Percentiles rank a stretch among this genome's conserved stretches.
phyloP scores from a whole-genome alignment of 2,329 filamentous ascomycete species.

The Alternaria rosae region DNA sequence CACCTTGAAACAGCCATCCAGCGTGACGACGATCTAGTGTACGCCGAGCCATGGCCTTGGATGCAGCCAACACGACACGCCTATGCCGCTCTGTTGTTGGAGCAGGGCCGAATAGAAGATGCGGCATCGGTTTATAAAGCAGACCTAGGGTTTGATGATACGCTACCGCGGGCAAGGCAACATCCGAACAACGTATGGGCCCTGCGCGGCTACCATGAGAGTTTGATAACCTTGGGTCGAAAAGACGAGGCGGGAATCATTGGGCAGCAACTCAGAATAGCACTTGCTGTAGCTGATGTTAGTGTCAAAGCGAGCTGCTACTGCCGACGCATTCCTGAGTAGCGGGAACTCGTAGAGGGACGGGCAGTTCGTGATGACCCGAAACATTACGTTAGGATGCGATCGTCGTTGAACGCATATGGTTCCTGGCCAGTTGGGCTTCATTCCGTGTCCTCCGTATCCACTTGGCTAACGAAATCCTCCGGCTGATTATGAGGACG shows the following conservation, averaged over 20 bases:
- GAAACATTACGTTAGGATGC: background rate
- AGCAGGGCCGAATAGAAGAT: conserved; percentile 62
- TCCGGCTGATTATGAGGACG: conserved; percentile 1
- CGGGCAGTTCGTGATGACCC: background rate
- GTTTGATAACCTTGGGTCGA: conserved; percentile 64
- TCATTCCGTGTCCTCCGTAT: conserved; percentile 1
- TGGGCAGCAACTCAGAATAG: conserved; percentile 59
- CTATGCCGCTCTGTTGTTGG: conserved; percentile 72
- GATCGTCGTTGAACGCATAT: background rate
- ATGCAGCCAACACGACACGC: conserved; percentile 78
- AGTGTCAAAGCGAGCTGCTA: conserved; percentile 66
- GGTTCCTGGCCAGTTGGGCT: background rate
- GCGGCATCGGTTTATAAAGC: conserved; percentile 49
- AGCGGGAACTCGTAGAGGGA: conserved; percentile 8
- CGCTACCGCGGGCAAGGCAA: conserved; percentile 67
- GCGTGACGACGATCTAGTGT: conserved; percentile 69
- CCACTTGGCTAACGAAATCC: background rate
- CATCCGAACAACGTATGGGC: conserved; percentile 81
- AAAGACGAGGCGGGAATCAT: conserved; percentile 58
- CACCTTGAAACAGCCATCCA: conserved; percentile 65
- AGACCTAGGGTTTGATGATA: conserved; percentile 55
- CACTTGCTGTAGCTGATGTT: conserved; percentile 66
- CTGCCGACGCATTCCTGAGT: conserved; percentile 47
- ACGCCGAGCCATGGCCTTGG: conserved; percentile 81
- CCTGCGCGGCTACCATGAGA: conserved; percentile 76